These are phyloP conservation scores for Ganoderma leucocontextum DNA, from an alignment of 1,284 basidiomycete species.

Conservation along the genomic window DNA sequence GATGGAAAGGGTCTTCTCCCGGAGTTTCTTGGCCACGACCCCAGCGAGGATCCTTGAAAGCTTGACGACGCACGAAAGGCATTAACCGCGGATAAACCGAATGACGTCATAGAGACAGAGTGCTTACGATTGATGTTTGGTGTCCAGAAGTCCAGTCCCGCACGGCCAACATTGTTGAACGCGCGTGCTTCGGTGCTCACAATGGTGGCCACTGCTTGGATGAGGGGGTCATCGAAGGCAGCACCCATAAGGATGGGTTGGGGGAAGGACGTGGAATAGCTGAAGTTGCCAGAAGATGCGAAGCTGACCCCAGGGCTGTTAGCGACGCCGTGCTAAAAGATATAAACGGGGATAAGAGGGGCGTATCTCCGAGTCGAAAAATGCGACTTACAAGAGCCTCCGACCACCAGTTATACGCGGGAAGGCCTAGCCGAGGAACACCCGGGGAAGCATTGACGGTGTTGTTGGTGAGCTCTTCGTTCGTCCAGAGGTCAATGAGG, in stretches of 20 bases:
- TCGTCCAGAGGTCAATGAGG: slow-evolving; percentile 55
- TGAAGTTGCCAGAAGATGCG: slow-evolving; percentile 56
- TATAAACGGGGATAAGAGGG: neutral
- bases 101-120: neutral
- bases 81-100: no score
- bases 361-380: neutral
- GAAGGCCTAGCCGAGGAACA: slow-evolving; percentile 58
- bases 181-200: slow-evolving; percentile 66
- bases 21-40: slow-evolving; percentile 56
- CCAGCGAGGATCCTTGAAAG: slow-evolving; percentile 69
- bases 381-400: slow-evolving; percentile 52
- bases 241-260: slow-evolving; percentile 47
- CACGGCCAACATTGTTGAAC: slow-evolving; percentile 59
- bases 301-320: slow-evolving; percentile 59
- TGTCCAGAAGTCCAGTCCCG: slow-evolving; percentile 64
- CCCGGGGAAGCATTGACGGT: slow-evolving; percentile 58
- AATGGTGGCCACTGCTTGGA: slow-evolving; percentile 55
- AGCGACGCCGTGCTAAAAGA: slow-evolving; percentile 57
- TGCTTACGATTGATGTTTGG: slow-evolving; percentile 60
- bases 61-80: slow-evolving; percentile 1
- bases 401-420: slow-evolving; percentile 63
- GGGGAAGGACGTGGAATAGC: slow-evolving; percentile 65
- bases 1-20: slow-evolving; percentile 64
- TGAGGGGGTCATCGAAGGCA: slow-evolving; percentile 56
- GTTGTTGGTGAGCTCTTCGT: slow-evolving; percentile 58